Percentiles rank a stretch among this genome's conserved stretches.
Evolutionary conservation across 768 basidiomycete species (phyloP).

Genomic region (Trametes maxima): DNA sequence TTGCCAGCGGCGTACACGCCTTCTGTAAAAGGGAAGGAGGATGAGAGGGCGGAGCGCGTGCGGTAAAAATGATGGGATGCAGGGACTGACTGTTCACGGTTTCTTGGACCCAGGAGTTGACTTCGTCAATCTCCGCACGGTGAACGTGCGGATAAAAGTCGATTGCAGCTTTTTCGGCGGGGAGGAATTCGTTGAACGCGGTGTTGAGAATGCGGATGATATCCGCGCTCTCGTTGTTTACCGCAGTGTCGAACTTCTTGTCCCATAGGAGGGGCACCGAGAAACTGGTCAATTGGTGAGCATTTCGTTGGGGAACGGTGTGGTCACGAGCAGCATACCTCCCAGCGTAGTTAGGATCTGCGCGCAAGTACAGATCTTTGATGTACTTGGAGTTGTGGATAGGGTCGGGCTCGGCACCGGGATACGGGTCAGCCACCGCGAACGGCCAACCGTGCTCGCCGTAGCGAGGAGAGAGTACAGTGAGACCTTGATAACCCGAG

Average conservation of each 20-base stretch:
- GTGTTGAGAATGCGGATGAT: constrained; percentile 94
- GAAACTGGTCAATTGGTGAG: constrained; percentile 46
- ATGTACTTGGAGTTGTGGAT: constrained; percentile 71
- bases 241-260: constrained; percentile 81
- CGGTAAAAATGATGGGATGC: too few species aligned
- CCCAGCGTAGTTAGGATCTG: constrained; percentile 70
- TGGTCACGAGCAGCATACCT: constrained; percentile 43
- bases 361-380: constrained; percentile 84
- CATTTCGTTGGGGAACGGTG: too few species aligned
- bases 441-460: constrained; percentile 87
- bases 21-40: constrained; percentile 43
- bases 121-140: constrained; percentile 73
- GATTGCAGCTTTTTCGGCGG: constrained; percentile 63
- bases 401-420: constrained; percentile 74
- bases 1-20: constrained; percentile 92
- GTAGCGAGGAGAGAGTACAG: constrained; percentile 87
- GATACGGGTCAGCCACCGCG: constrained; percentile 64
- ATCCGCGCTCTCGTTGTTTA: constrained; percentile 95
- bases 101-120: constrained; percentile 88
- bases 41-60: too few species aligned
- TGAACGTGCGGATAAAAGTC: constrained; percentile 80
- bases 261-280: constrained; percentile 95
- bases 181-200: constrained; percentile 74
- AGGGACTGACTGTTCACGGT: constrained; percentile 71
- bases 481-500: constrained; percentile 60